Base-by-base conservation (phyloP, 495 filamentous ascomycete species). In the Daldinia grandis region DNA sequence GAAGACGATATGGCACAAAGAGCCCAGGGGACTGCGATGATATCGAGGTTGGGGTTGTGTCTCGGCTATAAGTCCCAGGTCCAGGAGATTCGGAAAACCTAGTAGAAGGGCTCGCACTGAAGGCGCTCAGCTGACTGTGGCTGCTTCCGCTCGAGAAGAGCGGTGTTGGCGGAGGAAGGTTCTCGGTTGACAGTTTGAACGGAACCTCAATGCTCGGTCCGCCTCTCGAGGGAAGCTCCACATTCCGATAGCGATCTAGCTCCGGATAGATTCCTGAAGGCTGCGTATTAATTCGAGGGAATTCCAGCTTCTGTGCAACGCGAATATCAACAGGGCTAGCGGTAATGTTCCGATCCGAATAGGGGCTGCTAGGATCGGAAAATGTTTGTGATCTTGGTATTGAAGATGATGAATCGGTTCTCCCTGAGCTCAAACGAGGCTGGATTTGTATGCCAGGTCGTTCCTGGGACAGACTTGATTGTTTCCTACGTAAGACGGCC, bases 1-100 rank as follows among this genome's bases (percentile, higher is more conserved):
- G 72, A 62, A 92, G 79, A 19, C 92, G 87, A 33, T 89, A 81
- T 27, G 85, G 82, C 44, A 78, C 81, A 64, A 91, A 77, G 38
- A 93, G 86, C 1, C 93, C 92, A 10, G 95, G 94, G 37, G 95
- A 99, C 76, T 95, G 92, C n/a, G 95, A 98, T 7, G 94, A 97
- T 74, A 94, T 87, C 7, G 95, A 97, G n/a, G 94, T 97, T 1
- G 95, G 94, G 2, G 95, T 98, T 9, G 95, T 97, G 44, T 93
- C 91, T 72, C 91, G 87, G 79, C 95, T 97, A 80, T 96, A 98
- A 62, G 85, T 81, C 35, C 86, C 83, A 33, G 92, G 84, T 5
- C 93, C 92, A 9, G 95, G 95, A 3, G 95, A 99, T 58, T 91
- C 93, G 31, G 95, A 97, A 72, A 95, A 97, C 64, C 93, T 86